Evolutionary conservation across 495 filamentous ascomycete species (phyloP).

Genomic region (Xylaria sp.): DNA sequence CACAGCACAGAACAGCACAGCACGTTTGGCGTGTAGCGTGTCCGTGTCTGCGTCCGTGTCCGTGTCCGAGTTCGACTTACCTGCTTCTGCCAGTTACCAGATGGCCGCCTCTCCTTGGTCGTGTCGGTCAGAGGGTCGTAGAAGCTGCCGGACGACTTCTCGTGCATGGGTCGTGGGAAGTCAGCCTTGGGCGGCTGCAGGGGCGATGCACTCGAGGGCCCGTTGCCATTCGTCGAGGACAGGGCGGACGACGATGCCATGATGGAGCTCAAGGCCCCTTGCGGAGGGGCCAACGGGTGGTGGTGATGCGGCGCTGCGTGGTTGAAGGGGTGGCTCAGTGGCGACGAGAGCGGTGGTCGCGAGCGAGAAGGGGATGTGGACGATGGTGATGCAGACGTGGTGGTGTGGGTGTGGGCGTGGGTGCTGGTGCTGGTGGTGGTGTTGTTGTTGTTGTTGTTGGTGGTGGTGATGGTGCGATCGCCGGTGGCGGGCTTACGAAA

Average conservation of each 20-base stretch:
- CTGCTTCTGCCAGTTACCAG: conserved; percentile 49
- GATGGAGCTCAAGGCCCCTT: conserved; percentile 42
- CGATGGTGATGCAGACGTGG: not conserved
- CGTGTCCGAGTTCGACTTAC: conserved; percentile 30
- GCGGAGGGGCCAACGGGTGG: conserved; percentile 43
- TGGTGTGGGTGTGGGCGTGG: not conserved
- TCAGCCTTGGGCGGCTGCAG: conserved; percentile 43
- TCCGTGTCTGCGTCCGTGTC: too few relatives aligned
- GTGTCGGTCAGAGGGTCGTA: conserved; percentile 65
- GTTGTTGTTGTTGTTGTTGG: not conserved
- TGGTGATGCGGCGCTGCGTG: conserved; percentile 39
- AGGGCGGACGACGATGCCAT: conserved; percentile 42
- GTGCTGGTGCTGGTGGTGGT: not conserved
- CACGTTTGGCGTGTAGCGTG: too few relatives aligned
- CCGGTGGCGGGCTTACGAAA: conserved; percentile 43
- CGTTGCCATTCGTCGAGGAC: conserved; percentile 40
- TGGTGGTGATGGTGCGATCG: not conserved
- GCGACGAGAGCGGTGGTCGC: conserved; percentile 25
- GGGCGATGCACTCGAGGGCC: conserved; percentile 42
- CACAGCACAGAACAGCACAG: too few relatives aligned
- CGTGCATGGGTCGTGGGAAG: conserved; percentile 49
- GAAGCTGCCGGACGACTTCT: conserved; percentile 57
- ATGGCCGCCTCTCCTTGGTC: conserved; percentile 52
- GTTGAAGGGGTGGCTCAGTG: conserved; percentile 36
- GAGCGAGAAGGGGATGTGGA: conserved; percentile 38